Percentiles rank a stretch among this genome's conserved stretches.
These are phyloP conservation scores for Paraconiothyrium sp. DNA, from an alignment of 2,329 filamentous ascomycete genomes.

Conservation along the genomic window DNA sequence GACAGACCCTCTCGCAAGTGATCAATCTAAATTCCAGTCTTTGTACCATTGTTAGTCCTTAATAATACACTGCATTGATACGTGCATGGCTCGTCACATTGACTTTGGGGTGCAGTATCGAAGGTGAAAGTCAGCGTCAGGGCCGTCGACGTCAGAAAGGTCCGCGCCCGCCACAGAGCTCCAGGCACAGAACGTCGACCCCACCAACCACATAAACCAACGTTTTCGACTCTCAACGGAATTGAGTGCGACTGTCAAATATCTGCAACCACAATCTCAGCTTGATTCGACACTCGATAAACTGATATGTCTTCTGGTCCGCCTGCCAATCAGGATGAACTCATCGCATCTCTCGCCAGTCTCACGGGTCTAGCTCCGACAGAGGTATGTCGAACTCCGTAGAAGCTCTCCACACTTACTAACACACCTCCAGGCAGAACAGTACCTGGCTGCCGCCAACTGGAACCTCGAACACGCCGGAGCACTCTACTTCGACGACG, in stretches of 20 bases:
- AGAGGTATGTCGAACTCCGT: constrained; percentile 44
- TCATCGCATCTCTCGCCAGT: constrained; percentile 47
- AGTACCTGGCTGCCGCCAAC: constrained; percentile 54
- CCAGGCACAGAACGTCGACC: constrained; percentile 1
- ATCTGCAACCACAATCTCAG: background rate
- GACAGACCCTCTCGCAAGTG: too few relatives aligned
- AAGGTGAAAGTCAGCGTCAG: background rate
- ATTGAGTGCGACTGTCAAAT: background rate
- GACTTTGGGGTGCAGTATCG: background rate
- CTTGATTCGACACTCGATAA: background rate
- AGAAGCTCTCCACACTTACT: constrained; percentile 37
- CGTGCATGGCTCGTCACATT: too few relatives aligned
- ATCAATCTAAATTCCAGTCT: too few relatives aligned
- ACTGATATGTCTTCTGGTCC: constrained; percentile 45
- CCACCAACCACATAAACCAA: background rate
- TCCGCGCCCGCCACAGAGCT: constrained; percentile 15
- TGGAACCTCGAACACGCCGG: constrained; percentile 58
- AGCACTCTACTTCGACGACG: constrained; percentile 55
- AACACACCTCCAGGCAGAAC: constrained; percentile 53
- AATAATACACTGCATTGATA: too few relatives aligned
- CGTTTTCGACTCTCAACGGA: background rate
- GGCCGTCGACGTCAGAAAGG: constrained; percentile 2
- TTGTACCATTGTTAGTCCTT: too few relatives aligned
- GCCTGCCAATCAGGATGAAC: constrained; percentile 42
- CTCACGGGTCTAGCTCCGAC: constrained; percentile 46